Evolutionary conservation across 2,329 filamentous ascomycete species (phyloP).

Genomic region (Scedosporium minutisporum): DNA sequence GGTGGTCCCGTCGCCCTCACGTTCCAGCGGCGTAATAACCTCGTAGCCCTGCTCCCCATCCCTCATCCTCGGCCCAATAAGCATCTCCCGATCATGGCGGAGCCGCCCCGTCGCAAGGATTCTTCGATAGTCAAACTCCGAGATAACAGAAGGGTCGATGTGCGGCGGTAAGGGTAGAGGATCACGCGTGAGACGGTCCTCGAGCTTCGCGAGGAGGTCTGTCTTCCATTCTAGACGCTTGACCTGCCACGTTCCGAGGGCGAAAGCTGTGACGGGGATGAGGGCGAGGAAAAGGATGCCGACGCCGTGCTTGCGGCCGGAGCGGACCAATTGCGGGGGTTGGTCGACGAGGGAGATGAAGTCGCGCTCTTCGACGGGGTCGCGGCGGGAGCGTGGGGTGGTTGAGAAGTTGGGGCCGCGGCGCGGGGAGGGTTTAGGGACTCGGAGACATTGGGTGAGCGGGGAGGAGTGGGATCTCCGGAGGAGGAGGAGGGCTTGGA

Average conservation of each 20-base stretch:
- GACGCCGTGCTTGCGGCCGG: slow-evolving; percentile 63
- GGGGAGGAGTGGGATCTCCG: background rate
- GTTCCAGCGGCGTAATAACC: slow-evolving; percentile 83
- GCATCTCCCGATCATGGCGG: slow-evolving; percentile 89
- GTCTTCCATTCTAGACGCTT: slow-evolving; percentile 90
- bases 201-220: slow-evolving; percentile 79
- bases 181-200: slow-evolving; percentile 78
- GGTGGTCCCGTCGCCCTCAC: slow-evolving; percentile 50
- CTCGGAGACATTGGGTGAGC: background rate
- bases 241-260: slow-evolving; percentile 90
- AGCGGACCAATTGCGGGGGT: slow-evolving; percentile 69
- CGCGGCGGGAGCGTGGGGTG: slow-evolving; percentile 8
- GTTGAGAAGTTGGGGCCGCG: slow-evolving; percentile 1
- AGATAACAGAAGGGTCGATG: slow-evolving; percentile 70
- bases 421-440: background rate
- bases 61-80: slow-evolving; percentile 79
- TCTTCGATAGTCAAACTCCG: slow-evolving; percentile 85
- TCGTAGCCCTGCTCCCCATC: slow-evolving; percentile 87
- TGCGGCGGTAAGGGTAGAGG: slow-evolving; percentile 78
- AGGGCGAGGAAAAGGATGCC: slow-evolving; percentile 74
- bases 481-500: background rate
- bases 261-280: slow-evolving; percentile 86
- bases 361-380: slow-evolving; percentile 57
- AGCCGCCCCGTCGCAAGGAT: slow-evolving; percentile 66
- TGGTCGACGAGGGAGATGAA: slow-evolving; percentile 80